Percentiles rank a stretch among this genome's conserved stretches.
These are phyloP conservation scores for Stereocaulon alpinum DNA, from an alignment of 495 filamentous ascomycete species.

Conservation along the genomic window DNA sequence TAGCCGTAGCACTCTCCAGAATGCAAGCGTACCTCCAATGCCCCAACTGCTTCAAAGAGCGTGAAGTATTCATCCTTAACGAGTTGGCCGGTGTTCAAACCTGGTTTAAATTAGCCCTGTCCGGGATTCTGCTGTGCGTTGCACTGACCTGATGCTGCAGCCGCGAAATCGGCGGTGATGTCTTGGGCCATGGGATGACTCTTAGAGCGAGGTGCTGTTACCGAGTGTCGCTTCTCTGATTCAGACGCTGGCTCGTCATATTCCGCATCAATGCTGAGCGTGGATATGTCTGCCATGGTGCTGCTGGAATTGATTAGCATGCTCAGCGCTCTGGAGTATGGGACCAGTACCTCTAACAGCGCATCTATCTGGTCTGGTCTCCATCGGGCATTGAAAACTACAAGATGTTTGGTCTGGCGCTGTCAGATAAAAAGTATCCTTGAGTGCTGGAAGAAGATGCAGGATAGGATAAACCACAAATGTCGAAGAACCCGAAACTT, in stretches of 20 bases:
- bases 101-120: slow-evolving; percentile 33
- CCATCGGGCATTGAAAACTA: no score
- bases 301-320: background rate
- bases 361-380: no score
- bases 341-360: no score
- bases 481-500: no score
- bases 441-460: no score
- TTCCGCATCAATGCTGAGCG: background rate
- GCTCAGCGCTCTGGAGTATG: background rate
- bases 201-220: background rate
- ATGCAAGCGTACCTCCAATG: slow-evolving; percentile 65
- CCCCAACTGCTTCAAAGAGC: slow-evolving; percentile 86
- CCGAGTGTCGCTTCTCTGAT: background rate
- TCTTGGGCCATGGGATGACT: background rate
- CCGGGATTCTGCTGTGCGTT: background rate
- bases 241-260: background rate
- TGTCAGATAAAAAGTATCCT: no score
- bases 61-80: slow-evolving; percentile 93
- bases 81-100: slow-evolving; percentile 65
- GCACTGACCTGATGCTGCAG: slow-evolving; percentile 18
- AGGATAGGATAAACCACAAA: no score
- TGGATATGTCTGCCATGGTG: slow-evolving; percentile 9
- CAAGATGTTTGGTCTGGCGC: no score
- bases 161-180: slow-evolving; percentile 17
- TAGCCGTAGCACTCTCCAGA: background rate